Percentiles rank a stretch among this genome's conserved stretches.
Evolutionary conservation across 768 basidiomycete genomes (phyloP).

Genomic region (Fomitopsis pulvina): DNA sequence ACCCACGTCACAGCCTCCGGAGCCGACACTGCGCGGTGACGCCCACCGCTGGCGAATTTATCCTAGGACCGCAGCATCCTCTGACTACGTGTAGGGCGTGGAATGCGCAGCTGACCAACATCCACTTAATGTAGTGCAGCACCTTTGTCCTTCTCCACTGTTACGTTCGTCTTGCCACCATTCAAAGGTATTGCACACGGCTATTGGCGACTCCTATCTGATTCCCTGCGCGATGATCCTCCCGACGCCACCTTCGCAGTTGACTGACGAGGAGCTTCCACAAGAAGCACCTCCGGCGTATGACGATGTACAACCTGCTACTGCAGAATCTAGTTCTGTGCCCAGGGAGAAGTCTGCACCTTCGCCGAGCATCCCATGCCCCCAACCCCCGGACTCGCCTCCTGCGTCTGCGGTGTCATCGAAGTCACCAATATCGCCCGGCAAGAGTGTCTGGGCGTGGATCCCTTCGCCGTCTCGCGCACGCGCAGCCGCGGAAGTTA

Average conservation of each 20-base stretch:
- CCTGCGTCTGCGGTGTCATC: neutral
- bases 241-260: constrained; percentile 15
- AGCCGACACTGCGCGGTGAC: too few relatives aligned
- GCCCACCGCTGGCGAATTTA: too few relatives aligned
- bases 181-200: too few relatives aligned
- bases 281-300: constrained; percentile 24
- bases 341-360: constrained; percentile 5
- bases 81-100: too few relatives aligned
- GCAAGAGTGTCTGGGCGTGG: constrained; percentile 4
- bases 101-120: too few relatives aligned
- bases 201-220: neutral
- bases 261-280: constrained; percentile 19
- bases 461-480: constrained; percentile 12
- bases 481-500: constrained; percentile 33
- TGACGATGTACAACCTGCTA: constrained; percentile 5
- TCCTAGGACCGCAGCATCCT: too few relatives aligned
- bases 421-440: neutral
- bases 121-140: too few relatives aligned
- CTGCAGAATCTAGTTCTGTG: constrained; percentile 1
- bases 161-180: too few relatives aligned
- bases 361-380: neutral
- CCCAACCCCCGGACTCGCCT: neutral
- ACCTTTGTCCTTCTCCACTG: too few relatives aligned
- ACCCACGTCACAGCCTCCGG: too few relatives aligned
- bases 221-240: constrained; percentile 16